Conservation (phyloP, 257 asterid species). For the Pogostemon cablin region DNA sequence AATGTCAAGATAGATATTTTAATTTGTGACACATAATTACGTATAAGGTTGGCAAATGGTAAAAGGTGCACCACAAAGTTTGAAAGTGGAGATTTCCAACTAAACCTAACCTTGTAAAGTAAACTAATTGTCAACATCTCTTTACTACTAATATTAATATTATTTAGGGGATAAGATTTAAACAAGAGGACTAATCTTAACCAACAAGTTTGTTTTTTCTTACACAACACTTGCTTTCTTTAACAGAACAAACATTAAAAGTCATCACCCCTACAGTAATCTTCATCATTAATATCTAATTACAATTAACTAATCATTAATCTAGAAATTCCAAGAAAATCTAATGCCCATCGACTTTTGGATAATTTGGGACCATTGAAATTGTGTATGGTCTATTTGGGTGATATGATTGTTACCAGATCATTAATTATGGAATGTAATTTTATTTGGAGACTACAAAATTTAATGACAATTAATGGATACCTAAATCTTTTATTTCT, state of each 20-base stretch:
- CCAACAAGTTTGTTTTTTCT: conserved; percentile 31
- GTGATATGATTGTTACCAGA: conserved; percentile 25
- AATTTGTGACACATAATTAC: conserved; percentile 4
- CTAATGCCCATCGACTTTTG: conserved; percentile 19
- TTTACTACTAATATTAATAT: conserved; percentile 1
- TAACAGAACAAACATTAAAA: conserved; percentile 2
- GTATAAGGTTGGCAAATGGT: conserved; percentile 35
- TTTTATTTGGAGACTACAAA: not conserved
- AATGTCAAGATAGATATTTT: conserved; percentile 16
- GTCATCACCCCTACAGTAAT: conserved; percentile 2
- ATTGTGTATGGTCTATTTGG: conserved; percentile 21
- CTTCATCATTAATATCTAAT: conserved; percentile 19
- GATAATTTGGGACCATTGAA: conserved; percentile 30
- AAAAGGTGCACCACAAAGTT: conserved; percentile 28
- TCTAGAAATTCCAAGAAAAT: conserved; percentile 25
- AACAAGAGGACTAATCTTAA: conserved; percentile 32
- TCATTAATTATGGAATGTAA: not conserved
- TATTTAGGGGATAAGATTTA: conserved; percentile 23
- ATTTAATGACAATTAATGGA: not conserved
- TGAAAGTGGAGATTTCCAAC: conserved; percentile 32
- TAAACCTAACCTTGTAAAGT: conserved; percentile 25
- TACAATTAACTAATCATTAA: conserved; percentile 28
- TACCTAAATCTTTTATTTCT: not conserved
- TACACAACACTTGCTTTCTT: conserved; percentile 31
- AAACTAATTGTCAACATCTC: conserved; percentile 27